Conservation (phyloP, 2,329 filamentous ascomycete species). For the Zymoseptoria pseudotritici region DNA sequence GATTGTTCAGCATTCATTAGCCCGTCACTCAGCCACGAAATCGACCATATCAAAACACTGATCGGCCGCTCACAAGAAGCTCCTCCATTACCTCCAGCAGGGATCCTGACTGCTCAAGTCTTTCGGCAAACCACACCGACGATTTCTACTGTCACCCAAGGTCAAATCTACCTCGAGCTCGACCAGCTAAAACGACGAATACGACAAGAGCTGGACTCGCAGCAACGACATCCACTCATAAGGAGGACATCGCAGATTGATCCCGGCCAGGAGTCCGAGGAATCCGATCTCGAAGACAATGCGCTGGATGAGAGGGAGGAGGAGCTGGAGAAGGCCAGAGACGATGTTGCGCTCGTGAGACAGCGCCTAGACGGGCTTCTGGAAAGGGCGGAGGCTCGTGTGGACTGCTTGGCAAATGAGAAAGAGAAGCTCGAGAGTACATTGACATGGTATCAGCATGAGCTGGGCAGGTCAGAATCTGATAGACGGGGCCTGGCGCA, state of each 20-base stretch:
- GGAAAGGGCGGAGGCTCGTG: slow-evolving; percentile 28
- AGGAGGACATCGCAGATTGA: slow-evolving; percentile 11
- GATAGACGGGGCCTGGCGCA: not conserved
- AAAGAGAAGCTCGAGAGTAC: slow-evolving; percentile 22
- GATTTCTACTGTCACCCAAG: slow-evolving; percentile 9
- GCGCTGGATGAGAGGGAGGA: slow-evolving; percentile 25
- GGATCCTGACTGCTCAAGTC: slow-evolving; percentile 22
- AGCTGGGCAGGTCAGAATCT: slow-evolving; percentile 9
- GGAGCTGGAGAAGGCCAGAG: slow-evolving; percentile 23
- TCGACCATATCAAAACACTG: slow-evolving; percentile 24
- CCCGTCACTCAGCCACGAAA: slow-evolving; percentile 17
- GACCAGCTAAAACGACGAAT: slow-evolving; percentile 27
- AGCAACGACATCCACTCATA: slow-evolving; percentile 4
- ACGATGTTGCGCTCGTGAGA: slow-evolving; percentile 20
- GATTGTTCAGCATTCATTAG: slow-evolving; percentile 4
- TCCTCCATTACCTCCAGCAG: slow-evolving; percentile 6
- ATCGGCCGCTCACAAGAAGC: slow-evolving; percentile 16
- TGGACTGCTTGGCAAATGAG: slow-evolving; percentile 27
- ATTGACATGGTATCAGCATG: slow-evolving; percentile 11
- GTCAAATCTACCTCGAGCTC: slow-evolving; percentile 22
- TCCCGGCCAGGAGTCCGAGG: slow-evolving; percentile 19
- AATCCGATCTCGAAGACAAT: slow-evolving; percentile 23
- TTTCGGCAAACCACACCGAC: slow-evolving; percentile 17
- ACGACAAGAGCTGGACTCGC: slow-evolving; percentile 17
- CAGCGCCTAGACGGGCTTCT: slow-evolving; percentile 25